Evolutionary conservation across 164 flowering plant genomes (phyloP).

Genomic region (Sedum album): DNA sequence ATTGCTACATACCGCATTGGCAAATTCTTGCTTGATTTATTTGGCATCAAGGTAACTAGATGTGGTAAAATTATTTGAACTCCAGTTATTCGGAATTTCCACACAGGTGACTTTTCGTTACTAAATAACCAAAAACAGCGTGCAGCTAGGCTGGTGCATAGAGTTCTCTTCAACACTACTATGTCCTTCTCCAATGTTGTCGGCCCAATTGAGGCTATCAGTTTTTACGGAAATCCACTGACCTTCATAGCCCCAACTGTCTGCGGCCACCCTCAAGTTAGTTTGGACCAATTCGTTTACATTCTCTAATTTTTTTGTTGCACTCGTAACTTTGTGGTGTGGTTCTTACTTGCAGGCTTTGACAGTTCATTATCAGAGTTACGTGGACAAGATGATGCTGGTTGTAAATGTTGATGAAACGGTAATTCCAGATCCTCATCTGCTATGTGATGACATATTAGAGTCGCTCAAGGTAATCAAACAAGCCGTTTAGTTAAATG

Average conservation of each 20-base stretch:
- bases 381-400: slow-evolving; percentile 49
- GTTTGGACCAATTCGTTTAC: neutral
- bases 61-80: neutral
- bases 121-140: slow-evolving; percentile 10
- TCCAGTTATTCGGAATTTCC: neutral
- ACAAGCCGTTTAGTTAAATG: too few relatives aligned
- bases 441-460: too few relatives aligned
- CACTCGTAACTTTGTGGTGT: too few relatives aligned
- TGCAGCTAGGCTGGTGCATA: slow-evolving; percentile 23
- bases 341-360: slow-evolving; percentile 34
- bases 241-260: slow-evolving; percentile 51
- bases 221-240: too few relatives aligned
- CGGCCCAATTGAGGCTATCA: too few relatives aligned
- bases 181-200: too few relatives aligned
- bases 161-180: slow-evolving; percentile 29
- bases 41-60: slow-evolving; percentile 6
- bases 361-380: slow-evolving; percentile 53
- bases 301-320: too few relatives aligned
- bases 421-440: too few relatives aligned
- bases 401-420: slow-evolving; percentile 37
- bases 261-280: slow-evolving; percentile 53
- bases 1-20: neutral
- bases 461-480: too few relatives aligned
- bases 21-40: too few relatives aligned
- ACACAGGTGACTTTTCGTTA: neutral